Evolutionary conservation across 495 filamentous ascomycete species (phyloP).

Genomic region (Tuber microsphaerosporum): DNA sequence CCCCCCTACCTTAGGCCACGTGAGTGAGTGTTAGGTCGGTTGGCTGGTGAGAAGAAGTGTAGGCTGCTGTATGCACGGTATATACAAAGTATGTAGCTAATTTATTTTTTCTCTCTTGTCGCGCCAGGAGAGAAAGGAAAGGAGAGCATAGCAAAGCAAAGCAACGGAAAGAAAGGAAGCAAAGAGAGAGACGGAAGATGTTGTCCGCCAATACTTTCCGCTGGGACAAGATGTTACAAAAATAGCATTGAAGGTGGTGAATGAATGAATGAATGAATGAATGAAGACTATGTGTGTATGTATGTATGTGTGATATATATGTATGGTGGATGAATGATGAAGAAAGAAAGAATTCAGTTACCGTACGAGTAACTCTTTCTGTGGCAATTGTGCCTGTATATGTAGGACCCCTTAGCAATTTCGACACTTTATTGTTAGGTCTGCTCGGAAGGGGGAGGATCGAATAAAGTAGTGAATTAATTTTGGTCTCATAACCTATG

Average conservation of each 20-base stretch:
- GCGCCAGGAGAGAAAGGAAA: not conserved
- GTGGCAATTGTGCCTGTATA: not conserved
- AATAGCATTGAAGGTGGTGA: not conserved
- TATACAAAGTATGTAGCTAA: not conserved
- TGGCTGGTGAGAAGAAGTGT: not conserved
- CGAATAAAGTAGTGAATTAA: not conserved
- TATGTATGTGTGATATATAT: not conserved
- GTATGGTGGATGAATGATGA: not conserved
- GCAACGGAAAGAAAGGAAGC: too few species aligned
- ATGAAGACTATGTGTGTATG: not conserved
- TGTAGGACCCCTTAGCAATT: not conserved
- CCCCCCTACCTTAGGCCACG: not conserved
- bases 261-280: not conserved
- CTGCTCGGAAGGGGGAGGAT: not conserved
- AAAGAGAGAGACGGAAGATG: not conserved
- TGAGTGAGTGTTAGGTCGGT: not conserved
- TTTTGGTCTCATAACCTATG: constrained; percentile 1
- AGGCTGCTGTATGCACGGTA: not conserved
- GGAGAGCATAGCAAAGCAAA: not conserved
- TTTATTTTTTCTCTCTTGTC: not conserved
- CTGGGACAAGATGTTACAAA: not conserved
- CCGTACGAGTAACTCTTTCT: too few species aligned
- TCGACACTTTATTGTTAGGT: not conserved
- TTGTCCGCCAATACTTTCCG: not conserved
- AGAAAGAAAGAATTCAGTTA: not conserved